These are phyloP conservation scores for Pseudocercospora cruenta DNA, from an alignment of 2,329 filamentous ascomycete genomes.

Conservation along the genomic window DNA sequence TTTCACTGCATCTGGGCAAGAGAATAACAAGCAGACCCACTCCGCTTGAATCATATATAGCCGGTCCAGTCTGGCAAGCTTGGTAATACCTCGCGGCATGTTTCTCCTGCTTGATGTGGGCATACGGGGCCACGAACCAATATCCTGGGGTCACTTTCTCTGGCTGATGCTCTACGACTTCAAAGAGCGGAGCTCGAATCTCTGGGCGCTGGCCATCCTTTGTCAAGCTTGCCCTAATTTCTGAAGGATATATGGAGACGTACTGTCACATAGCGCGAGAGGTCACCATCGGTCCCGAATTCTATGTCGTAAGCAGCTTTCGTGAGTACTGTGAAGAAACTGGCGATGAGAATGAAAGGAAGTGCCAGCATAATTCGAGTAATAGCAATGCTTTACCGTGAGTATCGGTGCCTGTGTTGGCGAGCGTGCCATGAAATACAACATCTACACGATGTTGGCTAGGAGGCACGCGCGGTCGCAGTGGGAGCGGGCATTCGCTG, in stretches of 20 bases:
- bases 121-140: conserved; percentile 29
- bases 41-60: conserved; percentile 26
- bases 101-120: conserved; percentile 16
- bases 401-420: no score
- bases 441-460: no score
- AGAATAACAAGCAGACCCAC: background rate
- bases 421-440: no score
- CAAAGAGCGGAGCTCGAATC: conserved; percentile 25
- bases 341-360: no score
- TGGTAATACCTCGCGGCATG: conserved; percentile 10
- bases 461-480: no score
- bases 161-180: conserved; percentile 20
- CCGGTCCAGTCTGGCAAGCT: conserved; percentile 23
- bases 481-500: no score
- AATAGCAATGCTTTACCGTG: no score
- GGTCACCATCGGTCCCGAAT: background rate
- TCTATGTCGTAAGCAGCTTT: background rate
- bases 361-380: no score
- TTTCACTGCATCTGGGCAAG: background rate
- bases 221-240: background rate
- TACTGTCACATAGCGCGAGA: background rate
- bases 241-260: background rate
- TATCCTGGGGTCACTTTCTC: conserved; percentile 21
- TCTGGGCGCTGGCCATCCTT: conserved; percentile 20
- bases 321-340: background rate